A percentile compares a stretch with the other conserved stretches of the same genome.
Evolutionary conservation across 805 yeast species (phyloP).

Genomic region (Kazachstania viticola): DNA sequence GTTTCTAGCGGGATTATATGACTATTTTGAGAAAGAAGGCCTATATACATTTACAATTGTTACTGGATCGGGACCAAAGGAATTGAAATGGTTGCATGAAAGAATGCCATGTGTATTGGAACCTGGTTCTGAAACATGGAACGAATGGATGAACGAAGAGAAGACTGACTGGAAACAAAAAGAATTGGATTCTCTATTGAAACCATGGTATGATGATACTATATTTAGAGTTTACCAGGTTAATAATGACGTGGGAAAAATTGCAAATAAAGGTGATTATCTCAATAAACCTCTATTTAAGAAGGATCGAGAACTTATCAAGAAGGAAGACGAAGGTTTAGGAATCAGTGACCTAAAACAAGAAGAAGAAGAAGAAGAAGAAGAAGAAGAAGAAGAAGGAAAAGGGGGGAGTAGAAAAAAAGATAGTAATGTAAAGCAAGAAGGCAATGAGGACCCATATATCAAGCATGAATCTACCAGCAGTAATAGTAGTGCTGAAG

Average conservation of each 20-base stretch:
- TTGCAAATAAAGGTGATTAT: slow-evolving; percentile 32
- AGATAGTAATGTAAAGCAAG: slow-evolving; percentile 4
- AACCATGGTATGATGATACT: slow-evolving; percentile 25
- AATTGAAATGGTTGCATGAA: slow-evolving; percentile 56
- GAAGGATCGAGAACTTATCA: slow-evolving; percentile 1
- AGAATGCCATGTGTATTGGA: slow-evolving; percentile 68
- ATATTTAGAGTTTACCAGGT: slow-evolving; percentile 47
- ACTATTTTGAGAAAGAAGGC: slow-evolving; percentile 10
- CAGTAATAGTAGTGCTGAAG: too few species aligned
- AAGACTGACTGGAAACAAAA: slow-evolving; percentile 29
- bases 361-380: slow-evolving; percentile 1
- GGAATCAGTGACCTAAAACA: slow-evolving; percentile 1
- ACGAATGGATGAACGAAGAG: slow-evolving; percentile 45
- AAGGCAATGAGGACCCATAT: too few species aligned
- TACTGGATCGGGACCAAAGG: slow-evolving; percentile 58
- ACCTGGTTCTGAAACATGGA: slow-evolving; percentile 48
- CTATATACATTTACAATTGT: slow-evolving; percentile 52
- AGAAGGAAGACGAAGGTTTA: slow-evolving; percentile 3
- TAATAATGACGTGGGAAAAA: slow-evolving; percentile 51
- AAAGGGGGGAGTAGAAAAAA: neutral
- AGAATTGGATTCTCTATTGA: slow-evolving; percentile 31
- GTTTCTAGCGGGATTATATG: slow-evolving; percentile 54
- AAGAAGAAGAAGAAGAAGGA: slow-evolving; percentile 1
- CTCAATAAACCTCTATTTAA: slow-evolving; percentile 19
- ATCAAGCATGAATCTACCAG: too few species aligned